Percentiles rank a stretch among this genome's conserved stretches.
Evolutionary conservation across 108 stramenopile species (phyloP).

Genomic region (Discostella pseudostelligera): DNA sequence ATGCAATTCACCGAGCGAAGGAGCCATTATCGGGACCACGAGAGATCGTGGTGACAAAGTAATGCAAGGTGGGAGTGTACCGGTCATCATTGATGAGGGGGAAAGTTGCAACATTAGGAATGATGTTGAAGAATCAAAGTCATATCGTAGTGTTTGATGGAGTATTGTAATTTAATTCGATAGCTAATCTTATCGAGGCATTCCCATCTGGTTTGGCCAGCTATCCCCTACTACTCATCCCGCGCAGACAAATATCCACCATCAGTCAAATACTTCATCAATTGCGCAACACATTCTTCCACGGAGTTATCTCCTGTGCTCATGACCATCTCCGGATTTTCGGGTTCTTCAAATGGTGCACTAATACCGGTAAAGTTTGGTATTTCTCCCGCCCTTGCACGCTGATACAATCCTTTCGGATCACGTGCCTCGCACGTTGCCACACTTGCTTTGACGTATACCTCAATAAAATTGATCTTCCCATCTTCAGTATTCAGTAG

Average conservation of each 20-base stretch:
- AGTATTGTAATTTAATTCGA: no score
- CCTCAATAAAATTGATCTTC: conserved; percentile 74
- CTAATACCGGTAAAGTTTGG: conserved; percentile 90
- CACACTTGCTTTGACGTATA: conserved; percentile 80
- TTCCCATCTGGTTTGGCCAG: no score
- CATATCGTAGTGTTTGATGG: no score
- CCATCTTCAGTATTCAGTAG: conserved; percentile 47
- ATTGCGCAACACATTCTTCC: conserved; percentile 26
- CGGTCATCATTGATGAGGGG: no score
- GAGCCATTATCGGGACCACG: conserved; percentile 74
- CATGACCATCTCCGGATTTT: conserved; percentile 65
- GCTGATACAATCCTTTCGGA: conserved; percentile 85
- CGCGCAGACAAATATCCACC: conserved; percentile 24
- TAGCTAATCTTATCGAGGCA: no score
- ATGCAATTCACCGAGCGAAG: conserved; percentile 73
- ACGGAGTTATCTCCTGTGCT: conserved; percentile 45
- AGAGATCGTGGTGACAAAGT: conserved; percentile 84
- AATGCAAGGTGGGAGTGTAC: conserved; percentile 12
- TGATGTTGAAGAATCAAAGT: no score
- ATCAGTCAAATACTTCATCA: conserved; percentile 25
- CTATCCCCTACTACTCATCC: not conserved
- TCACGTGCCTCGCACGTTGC: conserved; percentile 79
- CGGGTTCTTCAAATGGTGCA: conserved; percentile 89
- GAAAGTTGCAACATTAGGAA: no score
- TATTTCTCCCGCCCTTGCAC: conserved; percentile 85